Conservation (phyloP, 352 stramenopile genomes). For the Halophytophthora batemanensis region DNA sequence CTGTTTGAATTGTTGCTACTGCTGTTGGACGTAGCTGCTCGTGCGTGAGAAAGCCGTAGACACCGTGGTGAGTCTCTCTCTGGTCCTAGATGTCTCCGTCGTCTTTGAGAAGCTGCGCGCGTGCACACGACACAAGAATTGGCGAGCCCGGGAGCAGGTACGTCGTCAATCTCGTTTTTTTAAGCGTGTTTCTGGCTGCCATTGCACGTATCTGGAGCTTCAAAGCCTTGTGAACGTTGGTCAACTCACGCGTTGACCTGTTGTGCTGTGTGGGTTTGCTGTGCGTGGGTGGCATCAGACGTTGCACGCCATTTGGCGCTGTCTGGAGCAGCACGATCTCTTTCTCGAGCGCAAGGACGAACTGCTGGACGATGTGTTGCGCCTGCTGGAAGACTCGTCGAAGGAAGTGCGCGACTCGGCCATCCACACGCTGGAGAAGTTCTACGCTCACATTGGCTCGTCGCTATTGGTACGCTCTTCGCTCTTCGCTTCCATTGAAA, state of each 20-base stretch:
- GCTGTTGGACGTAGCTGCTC: slow-evolving; percentile 16
- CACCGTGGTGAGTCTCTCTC: slow-evolving; percentile 58
- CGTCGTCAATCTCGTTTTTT: not conserved
- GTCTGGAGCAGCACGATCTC: slow-evolving; percentile 47
- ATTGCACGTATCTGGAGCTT: too few relatives aligned
- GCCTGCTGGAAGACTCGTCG: slow-evolving; percentile 71
- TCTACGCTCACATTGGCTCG: slow-evolving; percentile 67
- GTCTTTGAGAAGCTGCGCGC: slow-evolving; percentile 56
- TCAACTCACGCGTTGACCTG: not conserved
- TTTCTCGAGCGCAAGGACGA: slow-evolving; percentile 54
- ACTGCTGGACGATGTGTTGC: slow-evolving; percentile 57
- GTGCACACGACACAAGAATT: slow-evolving; percentile 73
- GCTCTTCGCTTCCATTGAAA: not conserved
- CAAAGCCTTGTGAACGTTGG: not conserved
- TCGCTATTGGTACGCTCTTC: slow-evolving; percentile 52
- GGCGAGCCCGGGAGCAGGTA: slow-evolving; percentile 79
- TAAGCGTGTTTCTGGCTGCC: not conserved
- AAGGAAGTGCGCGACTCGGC: slow-evolving; percentile 82
- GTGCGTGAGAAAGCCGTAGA: slow-evolving; percentile 75
- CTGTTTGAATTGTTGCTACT: not conserved
- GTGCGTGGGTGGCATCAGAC: slow-evolving; percentile 28
- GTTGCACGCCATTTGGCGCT: slow-evolving; percentile 63
- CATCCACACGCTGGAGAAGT: slow-evolving; percentile 62
- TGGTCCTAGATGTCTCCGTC: slow-evolving; percentile 56
- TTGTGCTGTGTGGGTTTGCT: slow-evolving; percentile 5